Percentiles rank a stretch among this genome's conserved stretches.
Conservation (phyloP, 2,329 filamentous ascomycete species). For the Phaeosphaeriaceae sp. region DNA sequence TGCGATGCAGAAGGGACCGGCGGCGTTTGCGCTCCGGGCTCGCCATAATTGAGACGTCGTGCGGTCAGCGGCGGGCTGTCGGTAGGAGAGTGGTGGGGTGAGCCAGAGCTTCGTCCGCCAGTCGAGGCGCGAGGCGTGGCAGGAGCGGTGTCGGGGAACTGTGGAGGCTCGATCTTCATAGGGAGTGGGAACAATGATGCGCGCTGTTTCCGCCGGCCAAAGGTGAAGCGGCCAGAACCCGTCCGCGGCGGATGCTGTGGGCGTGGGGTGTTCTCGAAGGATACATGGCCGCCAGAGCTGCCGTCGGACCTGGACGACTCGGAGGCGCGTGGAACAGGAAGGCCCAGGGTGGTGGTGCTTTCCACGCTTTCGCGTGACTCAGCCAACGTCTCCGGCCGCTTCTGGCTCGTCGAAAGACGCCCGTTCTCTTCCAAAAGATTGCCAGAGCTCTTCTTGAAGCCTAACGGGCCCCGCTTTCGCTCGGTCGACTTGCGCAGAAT, state of each 20-base stretch:
- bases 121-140: conserved; percentile 55
- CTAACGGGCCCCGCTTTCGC: conserved; percentile 39
- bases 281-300: conserved; percentile 66
- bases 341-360: conserved; percentile 65
- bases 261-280: conserved; percentile 41
- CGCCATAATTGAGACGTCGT: conserved; percentile 34
- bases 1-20: conserved; percentile 59
- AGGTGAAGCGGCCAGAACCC: conserved; percentile 73
- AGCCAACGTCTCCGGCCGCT: conserved; percentile 56
- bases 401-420: conserved; percentile 66
- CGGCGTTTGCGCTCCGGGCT: conserved; percentile 40
- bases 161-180: conserved; percentile 66
- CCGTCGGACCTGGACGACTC: conserved; percentile 92
- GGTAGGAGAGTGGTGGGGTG: conserved; percentile 40
- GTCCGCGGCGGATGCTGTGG: conserved; percentile 63
- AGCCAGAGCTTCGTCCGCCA: conserved; percentile 45
- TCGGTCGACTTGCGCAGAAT: conserved; percentile 47
- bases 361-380: conserved; percentile 70
- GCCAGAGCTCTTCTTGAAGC: conserved; percentile 33
- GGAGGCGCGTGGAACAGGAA: conserved; percentile 71
- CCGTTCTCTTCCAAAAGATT: conserved; percentile 42
- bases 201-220: conserved; percentile 74
- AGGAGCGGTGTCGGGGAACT: conserved; percentile 54
- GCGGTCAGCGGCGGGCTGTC: conserved; percentile 49
- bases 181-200: conserved; percentile 88